phyloP scores from a whole-genome alignment of 2,329 filamentous ascomycete species.

The Diplodia seriata region DNA sequence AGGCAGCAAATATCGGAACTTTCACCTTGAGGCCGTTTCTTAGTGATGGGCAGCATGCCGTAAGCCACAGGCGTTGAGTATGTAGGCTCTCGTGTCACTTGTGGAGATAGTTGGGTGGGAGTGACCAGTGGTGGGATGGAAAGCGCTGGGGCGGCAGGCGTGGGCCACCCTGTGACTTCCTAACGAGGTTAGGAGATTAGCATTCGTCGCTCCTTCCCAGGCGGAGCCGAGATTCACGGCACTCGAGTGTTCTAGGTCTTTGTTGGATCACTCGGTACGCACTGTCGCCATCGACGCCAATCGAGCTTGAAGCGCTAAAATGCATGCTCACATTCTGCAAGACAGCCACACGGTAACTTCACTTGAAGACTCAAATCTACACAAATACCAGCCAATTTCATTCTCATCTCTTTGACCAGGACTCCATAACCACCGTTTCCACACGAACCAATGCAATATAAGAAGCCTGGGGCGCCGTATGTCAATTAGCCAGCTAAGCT shows the following conservation, averaged over 20 bases:
- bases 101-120: not conserved
- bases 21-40: conserved; percentile 12
- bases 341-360: not conserved
- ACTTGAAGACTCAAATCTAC: not conserved
- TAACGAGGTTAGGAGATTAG: not conserved
- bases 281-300: not conserved
- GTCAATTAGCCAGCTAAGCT: conserved; percentile 25
- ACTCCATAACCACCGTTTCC: not conserved
- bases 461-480: not conserved
- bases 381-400: not conserved
- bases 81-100: not conserved
- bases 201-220: not conserved
- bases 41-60: conserved; percentile 2
- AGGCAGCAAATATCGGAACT: not conserved
- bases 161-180: not conserved
- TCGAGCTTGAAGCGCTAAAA: not conserved
- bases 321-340: not conserved
- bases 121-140: not conserved
- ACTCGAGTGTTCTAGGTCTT: not conserved
- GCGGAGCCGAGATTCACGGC: not conserved
- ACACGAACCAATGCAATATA: not conserved
- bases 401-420: not conserved
- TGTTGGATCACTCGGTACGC: not conserved
- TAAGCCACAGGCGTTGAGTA: not conserved
- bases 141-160: not conserved